A percentile compares a stretch with the other conserved stretches of the same genome.
Evolutionary conservation across 192 early-diverging fungal species (phyloP).

Genomic region (Coemansia sp.): DNA sequence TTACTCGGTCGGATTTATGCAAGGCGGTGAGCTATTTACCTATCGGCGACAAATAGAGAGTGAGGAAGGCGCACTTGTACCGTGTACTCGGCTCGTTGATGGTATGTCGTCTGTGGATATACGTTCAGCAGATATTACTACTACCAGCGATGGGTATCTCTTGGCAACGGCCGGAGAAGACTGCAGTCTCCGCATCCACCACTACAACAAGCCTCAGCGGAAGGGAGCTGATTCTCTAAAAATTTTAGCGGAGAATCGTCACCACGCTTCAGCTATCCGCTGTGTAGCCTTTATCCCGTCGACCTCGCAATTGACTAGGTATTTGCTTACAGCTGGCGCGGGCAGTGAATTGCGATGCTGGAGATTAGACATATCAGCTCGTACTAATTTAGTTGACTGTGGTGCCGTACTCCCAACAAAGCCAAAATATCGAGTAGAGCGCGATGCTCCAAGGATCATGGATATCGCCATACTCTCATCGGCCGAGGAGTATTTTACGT

Average conservation of each 20-base stretch:
- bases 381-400: conserved; percentile 10
- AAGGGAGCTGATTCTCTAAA: background rate
- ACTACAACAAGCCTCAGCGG: background rate
- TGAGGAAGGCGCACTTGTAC: background rate
- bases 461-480: conserved; percentile 58
- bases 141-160: background rate
- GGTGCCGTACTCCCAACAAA: background rate
- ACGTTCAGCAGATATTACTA: background rate
- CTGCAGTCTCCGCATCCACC: conserved; percentile 15
- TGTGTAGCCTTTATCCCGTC: conserved; percentile 18
- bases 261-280: conserved; percentile 32
- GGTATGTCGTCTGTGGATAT: conserved; percentile 32
- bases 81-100: background rate
- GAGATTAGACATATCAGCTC: conserved; percentile 28
- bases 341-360: conserved; percentile 69
- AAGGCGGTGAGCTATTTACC: conserved; percentile 51
- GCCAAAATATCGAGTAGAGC: background rate
- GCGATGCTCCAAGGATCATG: conserved; percentile 66
- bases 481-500: conserved; percentile 45
- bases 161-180: conserved; percentile 33
- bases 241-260: background rate
- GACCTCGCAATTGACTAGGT: conserved; percentile 26
- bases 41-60: conserved; percentile 18
- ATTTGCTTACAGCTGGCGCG: conserved; percentile 66
- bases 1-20: conserved; percentile 47